A percentile compares a stretch with the other conserved stretches of the same genome.
phyloP scores from a whole-genome alignment of 495 filamentous ascomycete genomes.

The Penicillium canescens region DNA sequence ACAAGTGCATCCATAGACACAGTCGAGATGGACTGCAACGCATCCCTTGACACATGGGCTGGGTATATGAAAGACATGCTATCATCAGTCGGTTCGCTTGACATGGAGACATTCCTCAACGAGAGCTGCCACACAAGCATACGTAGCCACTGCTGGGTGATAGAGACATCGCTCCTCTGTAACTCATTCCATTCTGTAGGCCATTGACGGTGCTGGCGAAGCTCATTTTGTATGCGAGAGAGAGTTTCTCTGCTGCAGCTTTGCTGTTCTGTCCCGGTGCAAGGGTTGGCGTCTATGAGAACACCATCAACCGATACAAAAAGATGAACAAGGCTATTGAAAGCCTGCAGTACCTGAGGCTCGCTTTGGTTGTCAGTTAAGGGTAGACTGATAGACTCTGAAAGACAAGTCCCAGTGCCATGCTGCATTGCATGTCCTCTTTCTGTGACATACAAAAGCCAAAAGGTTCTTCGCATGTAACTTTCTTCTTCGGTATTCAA shows the following conservation, averaged over 20 bases:
- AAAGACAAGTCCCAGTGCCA: background rate
- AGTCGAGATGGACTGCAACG: background rate
- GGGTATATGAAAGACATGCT: slow-evolving; percentile 3
- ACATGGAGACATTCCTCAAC: slow-evolving; percentile 1
- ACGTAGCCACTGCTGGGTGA: background rate
- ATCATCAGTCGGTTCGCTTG: background rate
- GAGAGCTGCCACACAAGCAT: slow-evolving; percentile 4
- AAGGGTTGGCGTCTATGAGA: background rate
- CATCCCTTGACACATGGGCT: slow-evolving; percentile 2
- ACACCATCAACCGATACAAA: background rate
- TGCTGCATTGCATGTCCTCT: slow-evolving; percentile 4
- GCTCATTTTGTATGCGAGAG: background rate
- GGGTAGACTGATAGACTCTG: background rate
- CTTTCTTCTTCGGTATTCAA: background rate
- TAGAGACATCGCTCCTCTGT: background rate
- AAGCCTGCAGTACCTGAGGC: background rate
- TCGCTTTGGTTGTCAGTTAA: background rate
- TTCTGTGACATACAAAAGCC: slow-evolving; percentile 2
- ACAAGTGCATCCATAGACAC: background rate
- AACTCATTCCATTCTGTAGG: slow-evolving; percentile 1
- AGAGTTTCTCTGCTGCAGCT: background rate
- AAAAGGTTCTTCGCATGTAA: background rate
- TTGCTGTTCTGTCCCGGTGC: too few relatives aligned
- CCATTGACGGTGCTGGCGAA: background rate
- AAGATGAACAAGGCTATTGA: background rate